phyloP scores from a whole-genome alignment of 2,329 filamentous ascomycete species.

The Colletotrichum graminicola region DNA sequence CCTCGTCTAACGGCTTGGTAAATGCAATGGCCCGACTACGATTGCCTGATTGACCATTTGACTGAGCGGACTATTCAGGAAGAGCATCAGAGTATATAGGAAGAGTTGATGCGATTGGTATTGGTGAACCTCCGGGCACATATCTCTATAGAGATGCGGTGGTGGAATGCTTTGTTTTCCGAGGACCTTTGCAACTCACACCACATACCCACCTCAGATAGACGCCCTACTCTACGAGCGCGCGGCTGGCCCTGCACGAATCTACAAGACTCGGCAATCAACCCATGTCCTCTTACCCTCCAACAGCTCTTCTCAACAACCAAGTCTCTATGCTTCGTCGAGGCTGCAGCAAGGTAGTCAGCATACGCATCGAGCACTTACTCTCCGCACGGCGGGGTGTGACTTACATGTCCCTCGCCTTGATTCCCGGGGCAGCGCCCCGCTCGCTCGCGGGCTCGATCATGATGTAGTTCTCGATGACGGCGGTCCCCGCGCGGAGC shows the following conservation, averaged over 20 bases:
- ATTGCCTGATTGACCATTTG: no score
- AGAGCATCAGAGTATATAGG: background rate
- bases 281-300: accelerated
- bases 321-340: background rate
- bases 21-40: no score
- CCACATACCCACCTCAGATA: background rate
- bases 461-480: constrained; percentile 55
- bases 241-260: no score
- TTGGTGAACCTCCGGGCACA: background rate
- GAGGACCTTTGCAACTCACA: background rate
- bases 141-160: background rate
- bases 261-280: background rate
- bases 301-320: background rate
- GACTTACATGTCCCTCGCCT: constrained; percentile 21
- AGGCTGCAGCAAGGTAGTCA: background rate
- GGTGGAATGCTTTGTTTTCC: background rate
- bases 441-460: constrained; percentile 22
- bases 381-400: background rate
- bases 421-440: background rate
- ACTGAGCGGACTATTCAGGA: background rate
- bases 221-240: no score
- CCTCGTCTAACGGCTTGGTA: no score
- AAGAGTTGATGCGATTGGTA: background rate
- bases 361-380: background rate
- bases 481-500: constrained; percentile 64